A percentile compares a stretch with the other conserved stretches of the same genome.
Evolutionary conservation across 1,284 basidiomycete genomes (phyloP).

Genomic region (Moesziomyces parantarcticus): DNA sequence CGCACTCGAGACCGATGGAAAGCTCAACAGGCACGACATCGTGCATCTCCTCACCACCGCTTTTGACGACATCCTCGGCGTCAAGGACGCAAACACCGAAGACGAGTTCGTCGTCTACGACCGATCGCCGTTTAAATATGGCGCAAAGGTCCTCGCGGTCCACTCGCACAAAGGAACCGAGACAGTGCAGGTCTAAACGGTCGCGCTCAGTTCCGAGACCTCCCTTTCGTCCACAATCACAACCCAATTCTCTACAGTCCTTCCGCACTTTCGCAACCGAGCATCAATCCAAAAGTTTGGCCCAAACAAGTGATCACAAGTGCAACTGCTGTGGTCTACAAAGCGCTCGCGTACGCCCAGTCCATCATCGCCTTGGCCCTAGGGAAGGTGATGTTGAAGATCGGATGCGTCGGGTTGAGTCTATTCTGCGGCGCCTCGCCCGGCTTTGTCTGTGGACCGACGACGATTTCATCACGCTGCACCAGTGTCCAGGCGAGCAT

Average conservation of each 20-base stretch:
- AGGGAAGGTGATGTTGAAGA: constrained; percentile 58
- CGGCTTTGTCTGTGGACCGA: constrained; percentile 19
- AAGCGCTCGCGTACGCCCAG: constrained; percentile 42
- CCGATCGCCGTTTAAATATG: constrained; percentile 72
- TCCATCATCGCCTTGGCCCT: constrained; percentile 55
- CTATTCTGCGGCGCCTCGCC: constrained; percentile 23
- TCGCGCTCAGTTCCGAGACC: too few species aligned
- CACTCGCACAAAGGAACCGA: constrained; percentile 38
- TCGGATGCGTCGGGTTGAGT: constrained; percentile 56
- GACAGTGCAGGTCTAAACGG: constrained; percentile 24
- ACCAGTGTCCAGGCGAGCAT: constrained; percentile 48
- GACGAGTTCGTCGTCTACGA: constrained; percentile 77
- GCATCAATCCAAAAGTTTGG: too few species aligned
- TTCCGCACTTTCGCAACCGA: too few species aligned
- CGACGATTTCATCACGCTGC: constrained; percentile 23
- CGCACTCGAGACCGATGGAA: constrained; percentile 45
- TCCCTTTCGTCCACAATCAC: too few species aligned
- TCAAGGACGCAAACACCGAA: constrained; percentile 66
- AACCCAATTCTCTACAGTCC: too few species aligned
- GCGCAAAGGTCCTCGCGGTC: constrained; percentile 75
- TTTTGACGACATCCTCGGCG: constrained; percentile 75
- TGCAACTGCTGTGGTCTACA: too few species aligned
- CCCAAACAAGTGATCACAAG: too few species aligned
- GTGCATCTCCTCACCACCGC: constrained; percentile 75
- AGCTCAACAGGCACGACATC: constrained; percentile 72